These are phyloP conservation scores for Trichoderma atrobrunneum DNA, from an alignment of 2,329 filamentous ascomycete species.

Conservation along the genomic window DNA sequence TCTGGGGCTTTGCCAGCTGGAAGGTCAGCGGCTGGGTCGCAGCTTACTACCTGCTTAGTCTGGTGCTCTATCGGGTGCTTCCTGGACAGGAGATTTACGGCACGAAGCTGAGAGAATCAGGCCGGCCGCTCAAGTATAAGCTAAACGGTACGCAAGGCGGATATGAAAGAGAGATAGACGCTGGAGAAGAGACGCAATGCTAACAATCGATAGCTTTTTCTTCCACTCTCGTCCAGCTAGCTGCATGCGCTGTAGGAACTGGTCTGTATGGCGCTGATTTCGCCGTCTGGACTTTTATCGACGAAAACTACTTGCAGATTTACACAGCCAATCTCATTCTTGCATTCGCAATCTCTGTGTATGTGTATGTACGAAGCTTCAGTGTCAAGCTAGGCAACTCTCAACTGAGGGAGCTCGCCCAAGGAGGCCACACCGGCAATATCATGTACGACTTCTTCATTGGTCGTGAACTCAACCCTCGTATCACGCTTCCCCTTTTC, in stretches of 20 bases:
- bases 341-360: conserved; percentile 65
- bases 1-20: conserved; percentile 64
- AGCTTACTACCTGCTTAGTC: conserved; percentile 71
- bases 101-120: conserved; percentile 59
- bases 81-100: conserved; percentile 70
- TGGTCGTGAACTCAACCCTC: conserved; percentile 89
- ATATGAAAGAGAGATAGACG: background rate
- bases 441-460: conserved; percentile 93
- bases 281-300: conserved; percentile 82
- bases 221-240: conserved; percentile 68
- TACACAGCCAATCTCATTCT: conserved; percentile 78
- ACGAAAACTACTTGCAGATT: conserved; percentile 81
- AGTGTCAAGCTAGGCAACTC: conserved; percentile 67
- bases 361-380: conserved; percentile 77
- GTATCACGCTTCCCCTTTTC: conserved; percentile 70
- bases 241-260: conserved; percentile 67
- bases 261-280: conserved; percentile 73
- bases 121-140: conserved; percentile 72
- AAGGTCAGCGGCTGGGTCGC: conserved; percentile 64
- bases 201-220: conserved; percentile 58
- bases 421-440: conserved; percentile 76
- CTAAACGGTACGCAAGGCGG: conserved; percentile 57
- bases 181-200: background rate
- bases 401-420: conserved; percentile 70
- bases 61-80: conserved; percentile 68